Evolutionary conservation across 257 asterid species (phyloP).

Genomic region (Solanum rostratum): DNA sequence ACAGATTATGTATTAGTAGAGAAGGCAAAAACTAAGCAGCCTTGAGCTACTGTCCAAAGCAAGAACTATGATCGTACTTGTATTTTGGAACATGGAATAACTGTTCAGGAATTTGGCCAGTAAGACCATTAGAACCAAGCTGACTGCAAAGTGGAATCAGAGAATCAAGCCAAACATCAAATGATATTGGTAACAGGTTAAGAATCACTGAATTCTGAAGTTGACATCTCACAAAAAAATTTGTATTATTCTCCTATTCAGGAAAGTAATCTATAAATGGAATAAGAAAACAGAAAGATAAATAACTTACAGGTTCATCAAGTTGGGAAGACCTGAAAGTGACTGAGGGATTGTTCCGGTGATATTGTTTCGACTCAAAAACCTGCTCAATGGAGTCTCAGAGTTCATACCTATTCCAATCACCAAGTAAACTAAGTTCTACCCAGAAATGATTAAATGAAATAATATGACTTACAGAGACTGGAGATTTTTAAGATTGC

Average conservation of each 20-base stretch:
- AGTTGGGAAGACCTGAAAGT: conserved; percentile 42
- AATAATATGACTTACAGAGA: conserved; percentile 47
- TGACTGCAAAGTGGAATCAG: conserved; percentile 44
- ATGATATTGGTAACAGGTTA: neutral
- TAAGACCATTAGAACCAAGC: conserved; percentile 65
- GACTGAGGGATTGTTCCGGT: conserved; percentile 69
- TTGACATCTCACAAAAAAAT: neutral
- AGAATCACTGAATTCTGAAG: neutral
- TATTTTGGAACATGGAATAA: conserved; percentile 61
- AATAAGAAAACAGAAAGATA: neutral
- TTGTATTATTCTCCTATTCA: neutral
- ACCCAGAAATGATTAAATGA: neutral
- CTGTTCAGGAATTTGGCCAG: conserved; percentile 60
- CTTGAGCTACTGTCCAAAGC: neutral
- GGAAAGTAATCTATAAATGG: neutral
- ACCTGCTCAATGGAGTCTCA: conserved; percentile 28
- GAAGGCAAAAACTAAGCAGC: neutral
- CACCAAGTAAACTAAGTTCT: neutral
- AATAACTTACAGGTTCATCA: conserved; percentile 52
- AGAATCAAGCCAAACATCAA: neutral
- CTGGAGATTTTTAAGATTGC: conserved; percentile 61
- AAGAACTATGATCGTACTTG: conserved; percentile 32
- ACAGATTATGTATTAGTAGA: neutral
- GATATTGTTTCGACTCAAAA: conserved; percentile 65
- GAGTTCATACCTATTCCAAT: neutral